Evolutionary conservation across 345 rosid genomes (phyloP).

Genomic region (Turnera subulata): DNA sequence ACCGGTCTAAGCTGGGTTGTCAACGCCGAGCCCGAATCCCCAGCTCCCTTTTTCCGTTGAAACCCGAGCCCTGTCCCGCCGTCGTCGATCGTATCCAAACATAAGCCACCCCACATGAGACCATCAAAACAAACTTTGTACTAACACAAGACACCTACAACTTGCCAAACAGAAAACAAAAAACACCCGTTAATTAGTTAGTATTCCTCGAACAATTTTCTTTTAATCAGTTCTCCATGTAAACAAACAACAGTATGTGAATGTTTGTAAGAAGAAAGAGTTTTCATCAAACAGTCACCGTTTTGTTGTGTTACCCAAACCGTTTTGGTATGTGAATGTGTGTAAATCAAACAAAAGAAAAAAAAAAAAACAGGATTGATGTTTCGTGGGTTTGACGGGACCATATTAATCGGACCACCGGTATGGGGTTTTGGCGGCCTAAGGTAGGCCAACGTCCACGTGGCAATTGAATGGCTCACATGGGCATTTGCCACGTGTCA

Average conservation of each 20-base stretch:
- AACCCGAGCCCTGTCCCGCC: conserved; percentile 30
- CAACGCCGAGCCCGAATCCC: conserved; percentile 37
- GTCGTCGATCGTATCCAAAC: conserved; percentile 20
- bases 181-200: neutral
- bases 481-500: conserved; percentile 31
- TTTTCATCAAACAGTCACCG: too few species aligned
- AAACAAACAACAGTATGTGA: neutral
- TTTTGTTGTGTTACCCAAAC: too few species aligned
- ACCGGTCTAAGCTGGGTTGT: conserved; percentile 19
- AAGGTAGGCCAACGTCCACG: conserved; percentile 5
- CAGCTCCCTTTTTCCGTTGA: conserved; percentile 26
- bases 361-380: too few species aligned
- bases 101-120: conserved; percentile 2
- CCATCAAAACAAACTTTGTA: neutral
- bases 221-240: too few species aligned
- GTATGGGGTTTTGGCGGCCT: conserved; percentile 10
- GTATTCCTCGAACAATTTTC: too few species aligned
- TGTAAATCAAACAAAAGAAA: too few species aligned
- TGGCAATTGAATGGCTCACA: conserved; percentile 24
- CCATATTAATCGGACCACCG: neutral
- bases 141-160: neutral
- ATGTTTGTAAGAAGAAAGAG: too few species aligned
- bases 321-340: too few species aligned
- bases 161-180: neutral
- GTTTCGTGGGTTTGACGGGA: neutral